These are phyloP conservation scores for Penicillium sp. DNA, from an alignment of 2,329 filamentous ascomycete genomes.

Conservation along the genomic window DNA sequence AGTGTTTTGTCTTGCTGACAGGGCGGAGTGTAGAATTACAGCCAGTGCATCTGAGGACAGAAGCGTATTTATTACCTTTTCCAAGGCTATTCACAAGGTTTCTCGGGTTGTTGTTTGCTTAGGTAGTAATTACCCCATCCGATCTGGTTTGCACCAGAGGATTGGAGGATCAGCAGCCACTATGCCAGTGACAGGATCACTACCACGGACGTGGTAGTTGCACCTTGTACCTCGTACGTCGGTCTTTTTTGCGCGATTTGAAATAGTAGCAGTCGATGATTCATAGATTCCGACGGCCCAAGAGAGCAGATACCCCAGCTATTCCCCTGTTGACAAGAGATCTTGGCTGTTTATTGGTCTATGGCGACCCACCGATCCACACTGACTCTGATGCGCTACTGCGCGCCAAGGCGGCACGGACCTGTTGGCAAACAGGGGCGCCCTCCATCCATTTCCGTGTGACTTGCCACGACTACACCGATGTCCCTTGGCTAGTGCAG, in stretches of 20 bases:
- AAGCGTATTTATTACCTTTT: not conserved
- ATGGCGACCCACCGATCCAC: too few species aligned
- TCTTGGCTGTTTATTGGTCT: not conserved
- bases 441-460: not conserved
- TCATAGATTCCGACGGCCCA: not conserved
- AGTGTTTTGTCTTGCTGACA: not conserved
- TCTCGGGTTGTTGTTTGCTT: not conserved
- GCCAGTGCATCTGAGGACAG: not conserved
- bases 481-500: not conserved
- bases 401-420: too few species aligned
- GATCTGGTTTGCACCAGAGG: conserved; percentile 1
- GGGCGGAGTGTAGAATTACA: not conserved
- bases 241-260: not conserved
- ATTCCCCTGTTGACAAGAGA: not conserved
- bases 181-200: not conserved
- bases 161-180: not conserved
- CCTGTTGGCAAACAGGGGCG: too few species aligned
- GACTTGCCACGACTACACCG: not conserved
- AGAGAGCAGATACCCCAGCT: too few species aligned
- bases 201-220: not conserved
- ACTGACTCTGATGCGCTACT: not conserved
- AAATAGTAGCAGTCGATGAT: not conserved
- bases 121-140: not conserved
- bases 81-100: not conserved
- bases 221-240: not conserved